Percentiles rank a stretch among this genome's conserved stretches.
These are phyloP conservation scores for Telfairia occidentalis DNA, from an alignment of 331 rosid species.

Conservation along the genomic window DNA sequence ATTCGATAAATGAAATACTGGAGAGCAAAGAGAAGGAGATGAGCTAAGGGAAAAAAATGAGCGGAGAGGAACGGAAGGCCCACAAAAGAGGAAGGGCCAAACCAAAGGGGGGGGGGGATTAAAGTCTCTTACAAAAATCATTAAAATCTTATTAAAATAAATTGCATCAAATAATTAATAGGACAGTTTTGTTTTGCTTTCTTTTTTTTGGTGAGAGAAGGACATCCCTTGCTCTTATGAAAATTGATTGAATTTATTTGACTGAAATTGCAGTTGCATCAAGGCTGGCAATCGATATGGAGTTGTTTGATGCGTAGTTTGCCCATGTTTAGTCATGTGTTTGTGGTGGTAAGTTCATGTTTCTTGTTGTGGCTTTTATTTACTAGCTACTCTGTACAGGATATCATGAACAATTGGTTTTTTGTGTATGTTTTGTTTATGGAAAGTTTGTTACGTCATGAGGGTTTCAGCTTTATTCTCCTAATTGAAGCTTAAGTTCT, in stretches of 20 bases:
- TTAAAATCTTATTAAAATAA: not conserved
- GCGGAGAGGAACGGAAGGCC: too few species aligned
- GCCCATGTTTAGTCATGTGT: slow-evolving; percentile 63
- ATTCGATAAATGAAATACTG: too few species aligned
- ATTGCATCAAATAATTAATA: not conserved
- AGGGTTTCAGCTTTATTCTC: not conserved
- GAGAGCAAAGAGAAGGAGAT: too few species aligned
- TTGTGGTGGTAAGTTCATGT: slow-evolving; percentile 50
- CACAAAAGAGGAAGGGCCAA: too few species aligned
- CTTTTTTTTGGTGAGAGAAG: not conserved
- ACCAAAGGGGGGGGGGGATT: too few species aligned
- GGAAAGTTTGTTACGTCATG: not conserved
- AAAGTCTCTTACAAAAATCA: too few species aligned
- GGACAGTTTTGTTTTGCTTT: not conserved
- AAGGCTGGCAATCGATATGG: slow-evolving; percentile 78
- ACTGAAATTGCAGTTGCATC: slow-evolving; percentile 41
- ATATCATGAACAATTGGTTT: not conserved
- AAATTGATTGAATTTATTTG: slow-evolving; percentile 17
- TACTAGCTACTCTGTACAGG: not conserved
- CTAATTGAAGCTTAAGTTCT: not conserved
- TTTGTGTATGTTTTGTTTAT: not conserved
- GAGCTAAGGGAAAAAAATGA: too few species aligned
- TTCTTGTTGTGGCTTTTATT: not conserved
- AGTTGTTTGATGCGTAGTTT: slow-evolving; percentile 59
- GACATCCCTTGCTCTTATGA: not conserved